Evolutionary conservation across 306 rosid genomes (phyloP), one percentile per base, ranked within the genome.

Genomic region (Boehmeria nivea): DNA sequence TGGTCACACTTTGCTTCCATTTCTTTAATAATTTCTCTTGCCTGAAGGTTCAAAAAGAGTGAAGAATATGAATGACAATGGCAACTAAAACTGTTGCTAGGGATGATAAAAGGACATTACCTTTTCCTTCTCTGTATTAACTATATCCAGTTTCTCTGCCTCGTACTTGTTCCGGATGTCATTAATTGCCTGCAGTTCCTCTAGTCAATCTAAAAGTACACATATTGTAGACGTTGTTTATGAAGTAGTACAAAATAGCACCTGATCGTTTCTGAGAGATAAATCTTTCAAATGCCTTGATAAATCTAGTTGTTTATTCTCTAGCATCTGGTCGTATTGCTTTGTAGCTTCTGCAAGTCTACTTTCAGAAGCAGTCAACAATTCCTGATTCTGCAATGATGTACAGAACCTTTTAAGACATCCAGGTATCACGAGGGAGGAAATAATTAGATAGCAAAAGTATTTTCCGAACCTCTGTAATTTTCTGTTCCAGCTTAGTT

Each of bases 231-330:
- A 33, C 11, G 54, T n/a, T n/a, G n/a, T n/a, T n/a, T 15, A 42
- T 43, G 17, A 58, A 47, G 33, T 70, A 31, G 48, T 17, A 54
- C 68, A 51, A 61, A 10, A 59, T 37, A 66, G 61, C 45, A 87
- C 99, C 95, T 91, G 96, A 81, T 87, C 99, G 44, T 87, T 91
- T 78, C 89, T 82, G 67, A 67, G 95, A 57, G 96, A 91, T 67
- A 91, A 80, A 50, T 91, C 95, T 69, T 84, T 91, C 83, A 91
- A 79, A 75, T 91, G 95, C 81, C 78, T 82, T 27, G 95, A 87
- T 66, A 91, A 58, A 52, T 91, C 99, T 36, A 70, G 69, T 47
- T 84, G 87, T 57, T 91, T 81, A 68, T 65, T 77, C 62, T 91
- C 96, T 57, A 81, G 75, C 99, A 91, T 78, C 61, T 65, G 66